Base-by-base conservation (phyloP, 345 rosid genomes). In the Bruguiera parviflora region DNA sequence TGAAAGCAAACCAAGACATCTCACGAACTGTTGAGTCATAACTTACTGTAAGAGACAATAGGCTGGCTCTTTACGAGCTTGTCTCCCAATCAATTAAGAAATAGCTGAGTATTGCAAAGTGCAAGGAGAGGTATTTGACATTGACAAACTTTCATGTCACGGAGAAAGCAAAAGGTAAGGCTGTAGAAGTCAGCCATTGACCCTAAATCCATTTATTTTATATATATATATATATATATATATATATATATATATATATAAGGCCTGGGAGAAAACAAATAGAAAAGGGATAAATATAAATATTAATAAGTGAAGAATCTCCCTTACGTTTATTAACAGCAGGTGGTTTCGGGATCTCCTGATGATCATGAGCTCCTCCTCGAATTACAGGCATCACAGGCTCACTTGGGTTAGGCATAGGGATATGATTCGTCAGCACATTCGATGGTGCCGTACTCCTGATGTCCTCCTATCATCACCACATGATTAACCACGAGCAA, bases 241-340 rank as follows among this genome's bases (percentile, higher is more conserved):
- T 1, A 33, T 6, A 10, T 0, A 37, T 1, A 9, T 0, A 3
- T 3, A 55, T 5, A 55, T 8, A 55, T 8, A 55, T 2, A 10
- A 22, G 59, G 2, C 59, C 31, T 3, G 59, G 11, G 19, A 11
- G 28, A 5, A 56, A 56, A 5, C 28, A 56, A 56, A 24, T 16
- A 56, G 32, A 56, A 56, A 56, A 24, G 18, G 13, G 28, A 56
- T 24, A 24, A 56, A 56, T 11, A 56, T 24, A 24, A 56, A 56
- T 11, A 24, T 56, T 4, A 24, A 56, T 11, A 13, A 2, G 49
- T 43, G 59, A 25, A 46, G 64, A 62, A 53, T 76, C 88, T 84
- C 80, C 37, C 37, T 33, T 33, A 96, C 99, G 97, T 84, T 96
- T 83, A 82, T 96, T 96, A 66, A 82, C 85, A 0, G 78, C 79